phyloP scores from a whole-genome alignment of 208 protist genomes.

The Polymyxa betae region DNA sequence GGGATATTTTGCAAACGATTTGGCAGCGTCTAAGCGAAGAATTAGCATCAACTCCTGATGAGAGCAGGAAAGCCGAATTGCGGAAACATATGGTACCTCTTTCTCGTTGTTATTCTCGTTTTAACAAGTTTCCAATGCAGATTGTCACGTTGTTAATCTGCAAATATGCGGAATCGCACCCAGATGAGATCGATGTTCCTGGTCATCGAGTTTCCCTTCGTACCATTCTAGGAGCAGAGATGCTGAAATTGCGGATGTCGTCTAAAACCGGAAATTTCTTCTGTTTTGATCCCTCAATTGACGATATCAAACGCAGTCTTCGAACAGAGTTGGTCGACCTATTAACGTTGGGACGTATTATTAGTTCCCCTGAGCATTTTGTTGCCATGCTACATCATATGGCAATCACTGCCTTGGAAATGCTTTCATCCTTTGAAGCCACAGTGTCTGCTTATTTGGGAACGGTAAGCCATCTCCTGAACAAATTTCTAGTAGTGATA shows the following conservation, averaged over 20 bases:
- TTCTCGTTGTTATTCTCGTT: not conserved
- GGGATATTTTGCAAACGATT: not conserved
- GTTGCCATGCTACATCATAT: not conserved
- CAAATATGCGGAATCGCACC: not conserved
- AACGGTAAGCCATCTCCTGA: not conserved
- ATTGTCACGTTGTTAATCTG: not conserved
- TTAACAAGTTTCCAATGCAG: not conserved
- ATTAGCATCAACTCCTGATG: not conserved
- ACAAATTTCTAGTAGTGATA: not conserved
- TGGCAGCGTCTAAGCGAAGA: not conserved
- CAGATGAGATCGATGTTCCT: not conserved
- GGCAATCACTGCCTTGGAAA: not conserved
- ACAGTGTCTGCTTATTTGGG: not conserved
- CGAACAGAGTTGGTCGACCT: not conserved
- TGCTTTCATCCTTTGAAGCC: not conserved
- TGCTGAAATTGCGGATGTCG: not conserved
- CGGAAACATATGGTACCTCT: not conserved
- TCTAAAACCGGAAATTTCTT: not conserved
- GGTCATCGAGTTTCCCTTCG: not conserved
- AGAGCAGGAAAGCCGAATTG: not conserved
- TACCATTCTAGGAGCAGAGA: not conserved
- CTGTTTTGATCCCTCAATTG: constrained; percentile 5
- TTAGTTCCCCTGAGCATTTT: not conserved
- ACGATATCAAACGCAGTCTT: not conserved
- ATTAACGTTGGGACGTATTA: not conserved